A percentile compares a stretch with the other conserved stretches of the same genome.
phyloP scores from a whole-genome alignment of 140 eudicot genomes.

The Ambrosia hybrid region DNA sequence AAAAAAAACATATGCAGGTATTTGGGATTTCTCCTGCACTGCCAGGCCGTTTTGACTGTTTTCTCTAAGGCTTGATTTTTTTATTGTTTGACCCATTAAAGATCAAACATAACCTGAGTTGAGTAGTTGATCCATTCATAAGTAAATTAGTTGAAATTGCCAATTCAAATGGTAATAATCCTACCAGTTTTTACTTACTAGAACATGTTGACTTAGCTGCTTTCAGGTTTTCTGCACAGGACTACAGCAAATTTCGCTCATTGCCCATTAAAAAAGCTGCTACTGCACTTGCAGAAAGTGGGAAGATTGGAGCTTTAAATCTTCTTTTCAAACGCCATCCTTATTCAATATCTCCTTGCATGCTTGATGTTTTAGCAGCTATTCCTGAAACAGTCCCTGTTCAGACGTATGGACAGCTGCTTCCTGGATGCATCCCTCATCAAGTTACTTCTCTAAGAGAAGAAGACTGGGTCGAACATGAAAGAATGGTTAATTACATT shows the following conservation, averaged over 20 bases:
- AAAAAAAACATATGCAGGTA: too few relatives aligned
- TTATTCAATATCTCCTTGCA: conserved; percentile 67
- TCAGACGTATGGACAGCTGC: conserved; percentile 81
- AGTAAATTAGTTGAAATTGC: too few relatives aligned
- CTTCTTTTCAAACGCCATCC: conserved; percentile 94
- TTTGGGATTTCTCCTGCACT: too few relatives aligned
- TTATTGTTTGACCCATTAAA: neutral
- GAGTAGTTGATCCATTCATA: too few relatives aligned
- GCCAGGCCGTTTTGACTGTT: too few relatives aligned
- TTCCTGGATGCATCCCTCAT: conserved; percentile 79
- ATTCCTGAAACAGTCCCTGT: conserved; percentile 95
- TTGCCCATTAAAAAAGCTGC: conserved; percentile 79
- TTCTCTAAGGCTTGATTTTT: too few relatives aligned
- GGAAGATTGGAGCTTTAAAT: conserved; percentile 93
- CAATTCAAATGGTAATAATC: conserved; percentile 8
- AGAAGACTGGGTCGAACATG: conserved; percentile 95
- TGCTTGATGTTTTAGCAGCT: conserved; percentile 84
- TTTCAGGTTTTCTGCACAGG: conserved; percentile 86
- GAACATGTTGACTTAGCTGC: conserved; percentile 53
- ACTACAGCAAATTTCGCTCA: conserved; percentile 69
- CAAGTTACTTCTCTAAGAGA: conserved; percentile 60
- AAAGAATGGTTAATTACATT: conserved; percentile 51
- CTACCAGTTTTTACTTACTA: conserved; percentile 33
- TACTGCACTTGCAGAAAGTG: conserved; percentile 76
- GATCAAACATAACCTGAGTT: neutral